Percentiles rank a stretch among this genome's conserved stretches.
These are phyloP conservation scores for Pseudonectria foliicola DNA, from an alignment of 2,329 filamentous ascomycete species.

Conservation along the genomic window DNA sequence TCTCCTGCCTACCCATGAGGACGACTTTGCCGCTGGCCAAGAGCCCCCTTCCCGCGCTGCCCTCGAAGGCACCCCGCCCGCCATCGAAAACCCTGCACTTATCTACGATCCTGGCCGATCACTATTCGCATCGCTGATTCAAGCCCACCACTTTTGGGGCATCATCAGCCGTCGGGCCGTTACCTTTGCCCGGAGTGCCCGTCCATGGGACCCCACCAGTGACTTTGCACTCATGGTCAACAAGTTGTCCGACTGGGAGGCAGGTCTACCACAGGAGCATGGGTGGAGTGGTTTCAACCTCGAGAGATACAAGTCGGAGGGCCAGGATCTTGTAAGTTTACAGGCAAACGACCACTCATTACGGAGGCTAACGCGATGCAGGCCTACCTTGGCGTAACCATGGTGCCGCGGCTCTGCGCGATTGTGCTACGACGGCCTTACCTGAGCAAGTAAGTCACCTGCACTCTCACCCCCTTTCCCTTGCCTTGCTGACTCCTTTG, in stretches of 20 bases:
- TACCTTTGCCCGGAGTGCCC: slow-evolving; percentile 34
- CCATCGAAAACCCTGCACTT: slow-evolving; percentile 37
- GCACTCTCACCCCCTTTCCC: background rate
- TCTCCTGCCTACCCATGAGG: slow-evolving; percentile 45
- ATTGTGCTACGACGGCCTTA: slow-evolving; percentile 50
- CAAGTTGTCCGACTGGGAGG: slow-evolving; percentile 42
- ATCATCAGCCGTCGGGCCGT: slow-evolving; percentile 42
- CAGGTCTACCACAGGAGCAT: slow-evolving; percentile 39
- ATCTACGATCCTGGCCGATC: slow-evolving; percentile 39
- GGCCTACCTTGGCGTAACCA: slow-evolving; percentile 49
- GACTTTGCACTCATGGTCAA: slow-evolving; percentile 39
- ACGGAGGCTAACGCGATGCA: slow-evolving; percentile 16
- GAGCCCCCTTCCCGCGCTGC: slow-evolving; percentile 45
- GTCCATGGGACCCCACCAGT: slow-evolving; percentile 41
- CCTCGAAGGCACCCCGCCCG: slow-evolving; percentile 45
- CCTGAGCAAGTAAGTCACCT: slow-evolving; percentile 37
- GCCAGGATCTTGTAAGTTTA: slow-evolving; percentile 40
- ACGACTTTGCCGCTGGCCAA: slow-evolving; percentile 41
- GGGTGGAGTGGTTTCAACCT: slow-evolving; percentile 37
- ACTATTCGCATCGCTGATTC: slow-evolving; percentile 48
- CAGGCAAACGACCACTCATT: too few relatives aligned
- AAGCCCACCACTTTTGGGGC: slow-evolving; percentile 49
- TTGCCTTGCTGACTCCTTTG: slow-evolving; percentile 1
- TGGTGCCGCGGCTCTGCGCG: slow-evolving; percentile 48
- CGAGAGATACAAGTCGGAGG: slow-evolving; percentile 39